A percentile compares a stretch with the other conserved stretches of the same genome.
Conservation (phyloP, 2,329 filamentous ascomycete genomes). For the Xylariaceae sp. region DNA sequence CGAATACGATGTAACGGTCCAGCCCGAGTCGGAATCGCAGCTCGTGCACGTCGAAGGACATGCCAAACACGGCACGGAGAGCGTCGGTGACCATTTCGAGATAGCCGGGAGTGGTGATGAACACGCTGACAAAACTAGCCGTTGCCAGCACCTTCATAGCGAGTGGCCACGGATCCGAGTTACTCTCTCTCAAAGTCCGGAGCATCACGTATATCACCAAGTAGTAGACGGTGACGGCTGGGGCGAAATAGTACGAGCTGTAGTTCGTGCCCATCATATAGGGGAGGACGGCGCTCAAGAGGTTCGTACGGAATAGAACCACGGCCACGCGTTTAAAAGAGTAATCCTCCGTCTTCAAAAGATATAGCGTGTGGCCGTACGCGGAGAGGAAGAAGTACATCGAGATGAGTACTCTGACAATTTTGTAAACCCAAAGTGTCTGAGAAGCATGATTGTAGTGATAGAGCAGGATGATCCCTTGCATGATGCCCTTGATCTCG, state of each 20-base stretch:
- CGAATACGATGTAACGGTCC: constrained; percentile 51
- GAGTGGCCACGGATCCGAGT: constrained; percentile 38
- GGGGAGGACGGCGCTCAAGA: constrained; percentile 47
- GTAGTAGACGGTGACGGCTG: constrained; percentile 58
- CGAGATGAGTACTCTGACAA: constrained; percentile 48
- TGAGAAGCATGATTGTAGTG: constrained; percentile 52
- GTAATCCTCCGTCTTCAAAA: constrained; percentile 51
- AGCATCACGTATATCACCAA: constrained; percentile 50
- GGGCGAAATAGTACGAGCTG: constrained; percentile 53
- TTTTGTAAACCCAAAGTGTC: constrained; percentile 47
- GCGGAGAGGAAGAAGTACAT: constrained; percentile 58
- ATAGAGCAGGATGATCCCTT: constrained; percentile 48
- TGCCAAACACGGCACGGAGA: constrained; percentile 38
- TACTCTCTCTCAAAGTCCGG: constrained; percentile 35
- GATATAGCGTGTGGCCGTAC: constrained; percentile 56
- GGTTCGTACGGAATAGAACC: constrained; percentile 53
- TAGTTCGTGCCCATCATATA: constrained; percentile 54
- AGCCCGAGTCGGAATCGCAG: constrained; percentile 46
- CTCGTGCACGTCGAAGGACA: constrained; percentile 43
- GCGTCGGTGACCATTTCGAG: constrained; percentile 37
- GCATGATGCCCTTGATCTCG: constrained; percentile 65
- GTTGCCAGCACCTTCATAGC: constrained; percentile 44
- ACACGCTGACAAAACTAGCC: constrained; percentile 32
- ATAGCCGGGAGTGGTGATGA: constrained; percentile 33
- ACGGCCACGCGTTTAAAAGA: constrained; percentile 46